A percentile compares a stretch with the other conserved stretches of the same genome.
These are phyloP conservation scores for Geotrichum histeridarum DNA, from an alignment of 1,139 yeast genomes.

Conservation along the genomic window DNA sequence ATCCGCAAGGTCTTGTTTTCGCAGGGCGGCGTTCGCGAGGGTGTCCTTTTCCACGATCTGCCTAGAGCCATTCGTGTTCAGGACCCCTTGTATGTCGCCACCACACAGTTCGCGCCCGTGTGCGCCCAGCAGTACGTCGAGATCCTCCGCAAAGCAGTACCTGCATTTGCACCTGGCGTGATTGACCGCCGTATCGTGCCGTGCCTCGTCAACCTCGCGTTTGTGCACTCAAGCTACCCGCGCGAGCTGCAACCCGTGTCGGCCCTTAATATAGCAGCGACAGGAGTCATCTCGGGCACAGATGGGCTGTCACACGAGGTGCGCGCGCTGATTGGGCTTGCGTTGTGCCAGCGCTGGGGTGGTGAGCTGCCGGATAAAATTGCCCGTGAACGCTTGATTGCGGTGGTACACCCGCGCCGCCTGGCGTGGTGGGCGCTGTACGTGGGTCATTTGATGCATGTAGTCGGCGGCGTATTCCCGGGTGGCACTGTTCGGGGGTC, in stretches of 20 bases:
- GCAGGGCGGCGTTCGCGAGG: conserved; percentile 71
- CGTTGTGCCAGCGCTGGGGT: conserved; percentile 71
- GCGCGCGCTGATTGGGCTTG: conserved; percentile 60
- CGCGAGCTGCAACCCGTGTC: conserved; percentile 68
- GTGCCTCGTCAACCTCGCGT: conserved; percentile 63
- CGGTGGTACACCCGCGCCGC: conserved; percentile 30
- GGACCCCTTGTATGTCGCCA: conserved; percentile 60
- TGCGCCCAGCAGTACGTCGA: conserved; percentile 50
- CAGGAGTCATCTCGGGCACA: conserved; percentile 63
- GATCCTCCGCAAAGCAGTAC: conserved; percentile 49
- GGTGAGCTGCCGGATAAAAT: conserved; percentile 54
- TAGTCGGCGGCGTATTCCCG: conserved; percentile 68
- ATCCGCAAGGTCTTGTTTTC: conserved; percentile 57
- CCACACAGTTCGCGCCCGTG: conserved; percentile 60
- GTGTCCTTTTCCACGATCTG: conserved; percentile 55
- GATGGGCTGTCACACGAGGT: conserved; percentile 65
- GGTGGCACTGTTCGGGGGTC: conserved; percentile 60
- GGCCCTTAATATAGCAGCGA: conserved; percentile 59
- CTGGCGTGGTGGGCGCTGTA: conserved; percentile 60
- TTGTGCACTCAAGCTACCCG: conserved; percentile 66
- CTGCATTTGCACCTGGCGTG: conserved; percentile 50
- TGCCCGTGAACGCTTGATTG: conserved; percentile 42
- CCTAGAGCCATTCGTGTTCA: conserved; percentile 51
- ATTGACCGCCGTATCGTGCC: conserved; percentile 55
- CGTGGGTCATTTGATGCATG: conserved; percentile 63